These are phyloP conservation scores for Vicia sativa DNA, from an alignment of 306 rosid genomes.

Conservation along the genomic window DNA sequence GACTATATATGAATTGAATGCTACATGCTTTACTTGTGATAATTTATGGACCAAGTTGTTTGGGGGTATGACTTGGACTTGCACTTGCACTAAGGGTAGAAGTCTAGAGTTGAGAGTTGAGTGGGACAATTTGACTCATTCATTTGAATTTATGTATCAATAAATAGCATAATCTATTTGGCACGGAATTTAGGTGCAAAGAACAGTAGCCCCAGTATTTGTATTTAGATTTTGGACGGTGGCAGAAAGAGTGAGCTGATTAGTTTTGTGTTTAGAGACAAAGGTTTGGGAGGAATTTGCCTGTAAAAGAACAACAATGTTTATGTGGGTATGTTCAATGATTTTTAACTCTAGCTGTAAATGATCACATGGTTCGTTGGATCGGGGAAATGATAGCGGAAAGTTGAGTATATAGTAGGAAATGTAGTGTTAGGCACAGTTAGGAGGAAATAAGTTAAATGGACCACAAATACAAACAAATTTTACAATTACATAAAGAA, in stretches of 20 bases:
- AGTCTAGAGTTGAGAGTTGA: not conserved
- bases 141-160: not conserved
- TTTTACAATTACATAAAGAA: no score
- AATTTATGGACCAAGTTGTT: constrained; percentile 14
- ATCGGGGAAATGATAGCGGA: constrained; percentile 9
- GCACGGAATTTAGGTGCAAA: constrained; percentile 32
- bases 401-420: not conserved
- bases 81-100: not conserved
- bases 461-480: not conserved
- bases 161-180: constrained; percentile 21
- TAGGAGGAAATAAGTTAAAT: not conserved
- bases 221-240: not conserved
- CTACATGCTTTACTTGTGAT: constrained; percentile 17
- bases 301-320: not conserved
- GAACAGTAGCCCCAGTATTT: not conserved
- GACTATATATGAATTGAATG: not conserved
- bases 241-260: not conserved
- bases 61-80: constrained; percentile 6
- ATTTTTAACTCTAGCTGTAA: not conserved
- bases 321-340: not conserved
- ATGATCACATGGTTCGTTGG: not conserved
- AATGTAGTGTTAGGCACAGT: not conserved
- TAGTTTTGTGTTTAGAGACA: not conserved
- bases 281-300: not conserved
- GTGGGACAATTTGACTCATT: constrained; percentile 34